A percentile compares a stretch with the other conserved stretches of the same genome.
phyloP scores from a whole-genome alignment of 1,284 basidiomycete species.

The Leccinum fallax region DNA sequence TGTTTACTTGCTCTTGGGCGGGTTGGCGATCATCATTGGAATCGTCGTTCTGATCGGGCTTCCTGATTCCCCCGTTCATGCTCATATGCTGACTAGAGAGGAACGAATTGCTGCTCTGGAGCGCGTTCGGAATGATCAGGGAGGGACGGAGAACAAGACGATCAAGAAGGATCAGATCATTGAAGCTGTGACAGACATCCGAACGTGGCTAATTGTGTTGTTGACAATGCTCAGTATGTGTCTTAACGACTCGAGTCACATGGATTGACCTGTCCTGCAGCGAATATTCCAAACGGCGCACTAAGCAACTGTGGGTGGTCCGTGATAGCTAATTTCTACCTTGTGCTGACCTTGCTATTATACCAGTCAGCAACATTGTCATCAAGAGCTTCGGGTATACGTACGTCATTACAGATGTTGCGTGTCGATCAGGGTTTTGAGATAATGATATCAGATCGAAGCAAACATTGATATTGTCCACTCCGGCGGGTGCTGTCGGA shows the following conservation, averaged over 20 bases:
- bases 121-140: slow-evolving; percentile 67
- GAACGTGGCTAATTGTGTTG: slow-evolving; percentile 67
- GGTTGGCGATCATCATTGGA: slow-evolving; percentile 61
- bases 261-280: slow-evolving; percentile 34
- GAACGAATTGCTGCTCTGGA: slow-evolving; percentile 67
- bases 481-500: slow-evolving; percentile 58
- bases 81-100: slow-evolving; percentile 55
- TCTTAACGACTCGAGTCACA: not conserved
- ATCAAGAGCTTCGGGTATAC: slow-evolving; percentile 70
- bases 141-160: slow-evolving; percentile 62
- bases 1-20: slow-evolving; percentile 63
- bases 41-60: slow-evolving; percentile 60
- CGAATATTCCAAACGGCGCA: slow-evolving; percentile 66
- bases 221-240: slow-evolving; percentile 54
- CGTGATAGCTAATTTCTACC: not conserved
- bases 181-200: slow-evolving; percentile 60
- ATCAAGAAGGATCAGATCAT: slow-evolving; percentile 63
- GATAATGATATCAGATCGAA: slow-evolving; percentile 44
- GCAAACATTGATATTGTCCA: slow-evolving; percentile 63
- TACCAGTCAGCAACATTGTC: slow-evolving; percentile 59
- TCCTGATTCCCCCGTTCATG: slow-evolving; percentile 68
- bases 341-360: not conserved
- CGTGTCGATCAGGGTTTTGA: not conserved
- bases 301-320: slow-evolving; percentile 58
- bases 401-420: slow-evolving; percentile 36